Conservation (phyloP, 1,139 yeast species). For the Candida labiduridarum region DNA sequence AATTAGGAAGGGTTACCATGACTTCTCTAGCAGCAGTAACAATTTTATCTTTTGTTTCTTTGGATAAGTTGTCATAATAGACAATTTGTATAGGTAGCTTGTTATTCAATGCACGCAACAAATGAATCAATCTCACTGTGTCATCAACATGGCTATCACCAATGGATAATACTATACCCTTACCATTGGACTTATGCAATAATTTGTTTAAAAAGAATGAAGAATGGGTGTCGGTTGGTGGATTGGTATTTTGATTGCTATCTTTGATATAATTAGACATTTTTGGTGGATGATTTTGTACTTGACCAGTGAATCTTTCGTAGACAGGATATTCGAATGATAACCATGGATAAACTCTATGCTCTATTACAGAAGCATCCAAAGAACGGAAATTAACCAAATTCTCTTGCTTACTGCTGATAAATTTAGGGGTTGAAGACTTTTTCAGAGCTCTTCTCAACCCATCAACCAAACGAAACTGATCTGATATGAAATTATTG, state of each 20-base stretch:
- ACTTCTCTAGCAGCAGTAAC: slow-evolving; percentile 28
- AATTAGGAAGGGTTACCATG: slow-evolving; percentile 27
- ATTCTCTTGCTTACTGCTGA: slow-evolving; percentile 14
- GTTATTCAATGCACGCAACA: slow-evolving; percentile 34
- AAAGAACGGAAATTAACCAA: slow-evolving; percentile 18
- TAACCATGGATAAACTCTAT: slow-evolving; percentile 50
- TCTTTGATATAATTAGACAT: slow-evolving; percentile 26
- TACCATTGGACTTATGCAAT: slow-evolving; percentile 28
- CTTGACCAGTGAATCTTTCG: slow-evolving; percentile 50
- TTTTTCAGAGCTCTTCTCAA: slow-evolving; percentile 6
- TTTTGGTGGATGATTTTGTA: slow-evolving; percentile 38
- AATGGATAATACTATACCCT: slow-evolving; percentile 42
- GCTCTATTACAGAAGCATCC: slow-evolving; percentile 30
- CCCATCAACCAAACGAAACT: slow-evolving; percentile 10
- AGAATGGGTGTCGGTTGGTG: slow-evolving; percentile 6
- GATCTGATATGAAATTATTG: slow-evolving; percentile 15
- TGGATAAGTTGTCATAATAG: slow-evolving; percentile 25
- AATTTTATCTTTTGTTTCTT: slow-evolving; percentile 25
- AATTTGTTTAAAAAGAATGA: slow-evolving; percentile 28
- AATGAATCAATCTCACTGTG: slow-evolving; percentile 29
- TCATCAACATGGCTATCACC: slow-evolving; percentile 32
- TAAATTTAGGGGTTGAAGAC: slow-evolving; percentile 6
- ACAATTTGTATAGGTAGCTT: slow-evolving; percentile 42
- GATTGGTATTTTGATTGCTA: slow-evolving; percentile 16
- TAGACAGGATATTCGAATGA: slow-evolving; percentile 43